Evolutionary conservation across 2,329 filamentous ascomycete species (phyloP).

Genomic region (Didymella exigua): DNA sequence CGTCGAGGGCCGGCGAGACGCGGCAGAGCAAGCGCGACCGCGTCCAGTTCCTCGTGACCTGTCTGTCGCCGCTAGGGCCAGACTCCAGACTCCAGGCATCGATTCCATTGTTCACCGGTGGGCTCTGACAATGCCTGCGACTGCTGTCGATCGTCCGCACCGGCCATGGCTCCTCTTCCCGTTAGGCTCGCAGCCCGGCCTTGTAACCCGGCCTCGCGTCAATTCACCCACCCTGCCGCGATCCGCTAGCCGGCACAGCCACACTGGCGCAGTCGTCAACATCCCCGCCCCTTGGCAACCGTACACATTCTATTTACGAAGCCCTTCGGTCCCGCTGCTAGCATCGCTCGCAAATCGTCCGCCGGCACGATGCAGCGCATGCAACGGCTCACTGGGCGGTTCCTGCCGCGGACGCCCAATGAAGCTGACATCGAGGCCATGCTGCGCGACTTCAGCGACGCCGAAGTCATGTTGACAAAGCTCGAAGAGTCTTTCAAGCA

Average conservation of each 20-base stretch:
- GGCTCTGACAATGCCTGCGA: neutral
- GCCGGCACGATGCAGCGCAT: conserved; percentile 68
- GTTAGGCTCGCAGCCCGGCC: no score
- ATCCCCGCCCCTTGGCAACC: neutral
- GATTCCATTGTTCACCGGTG: neutral
- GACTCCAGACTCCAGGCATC: neutral
- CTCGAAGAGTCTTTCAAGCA: conserved; percentile 75
- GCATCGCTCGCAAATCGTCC: conserved; percentile 21
- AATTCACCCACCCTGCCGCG: conserved; percentile 26
- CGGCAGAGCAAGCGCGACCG: conserved; percentile 1
- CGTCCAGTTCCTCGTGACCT: conserved; percentile 3
- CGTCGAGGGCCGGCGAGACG: neutral
- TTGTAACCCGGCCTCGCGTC: conserved; percentile 8
- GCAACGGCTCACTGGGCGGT: conserved; percentile 75
- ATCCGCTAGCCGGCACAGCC: conserved; percentile 26
- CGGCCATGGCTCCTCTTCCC: conserved; percentile 1
- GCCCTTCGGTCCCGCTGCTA: neutral
- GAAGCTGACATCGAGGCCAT: conserved; percentile 76
- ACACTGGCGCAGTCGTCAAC: conserved; percentile 17
- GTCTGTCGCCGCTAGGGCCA: neutral
- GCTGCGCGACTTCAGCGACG: conserved; percentile 80
- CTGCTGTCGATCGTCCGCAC: neutral
- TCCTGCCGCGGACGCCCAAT: conserved; percentile 73
- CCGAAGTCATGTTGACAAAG: conserved; percentile 75
- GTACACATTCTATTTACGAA: conserved; percentile 2